Evolutionary conservation across 768 basidiomycete genomes (phyloP).

Genomic region (Podaxis rugospora): DNA sequence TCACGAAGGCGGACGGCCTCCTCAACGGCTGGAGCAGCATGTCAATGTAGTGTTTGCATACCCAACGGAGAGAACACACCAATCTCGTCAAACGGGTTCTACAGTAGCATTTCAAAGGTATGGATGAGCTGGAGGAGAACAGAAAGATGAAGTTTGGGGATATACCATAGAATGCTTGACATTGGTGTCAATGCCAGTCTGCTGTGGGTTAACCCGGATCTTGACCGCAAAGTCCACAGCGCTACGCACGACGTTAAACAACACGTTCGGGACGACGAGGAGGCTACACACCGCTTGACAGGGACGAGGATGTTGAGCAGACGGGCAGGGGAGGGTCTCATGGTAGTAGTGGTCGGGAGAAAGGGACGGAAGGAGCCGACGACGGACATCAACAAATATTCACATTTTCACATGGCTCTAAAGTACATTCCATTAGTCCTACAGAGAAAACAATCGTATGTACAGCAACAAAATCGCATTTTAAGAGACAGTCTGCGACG

Average conservation of each 20-base stretch:
- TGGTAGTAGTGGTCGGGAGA: conserved; percentile 24
- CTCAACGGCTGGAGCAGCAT: conserved; percentile 69
- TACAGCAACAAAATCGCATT: too few species aligned
- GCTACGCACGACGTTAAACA: conserved; percentile 33
- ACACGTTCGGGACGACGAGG: background rate
- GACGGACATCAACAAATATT: background rate
- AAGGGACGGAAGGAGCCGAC: background rate
- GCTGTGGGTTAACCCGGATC: conserved; percentile 93
- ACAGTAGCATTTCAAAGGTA: background rate
- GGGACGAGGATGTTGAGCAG: conserved; percentile 91
- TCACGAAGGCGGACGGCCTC: conserved; percentile 96
- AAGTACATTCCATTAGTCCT: background rate
- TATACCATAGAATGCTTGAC: conserved; percentile 99
- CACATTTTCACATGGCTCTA: conserved; percentile 4
- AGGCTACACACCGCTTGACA: conserved; percentile 68
- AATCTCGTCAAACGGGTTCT: conserved; percentile 99
- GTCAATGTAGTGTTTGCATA: background rate
- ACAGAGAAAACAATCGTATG: background rate
- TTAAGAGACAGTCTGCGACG: background rate
- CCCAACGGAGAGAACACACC: conserved; percentile 40
- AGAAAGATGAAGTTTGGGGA: background rate
- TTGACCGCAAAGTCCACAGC: conserved; percentile 98
- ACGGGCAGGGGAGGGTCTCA: conserved; percentile 71
- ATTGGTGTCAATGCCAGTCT: conserved; percentile 93
- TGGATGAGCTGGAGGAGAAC: background rate